phyloP scores from a whole-genome alignment of 805 yeast species.

The Pichia phayaonensis region DNA sequence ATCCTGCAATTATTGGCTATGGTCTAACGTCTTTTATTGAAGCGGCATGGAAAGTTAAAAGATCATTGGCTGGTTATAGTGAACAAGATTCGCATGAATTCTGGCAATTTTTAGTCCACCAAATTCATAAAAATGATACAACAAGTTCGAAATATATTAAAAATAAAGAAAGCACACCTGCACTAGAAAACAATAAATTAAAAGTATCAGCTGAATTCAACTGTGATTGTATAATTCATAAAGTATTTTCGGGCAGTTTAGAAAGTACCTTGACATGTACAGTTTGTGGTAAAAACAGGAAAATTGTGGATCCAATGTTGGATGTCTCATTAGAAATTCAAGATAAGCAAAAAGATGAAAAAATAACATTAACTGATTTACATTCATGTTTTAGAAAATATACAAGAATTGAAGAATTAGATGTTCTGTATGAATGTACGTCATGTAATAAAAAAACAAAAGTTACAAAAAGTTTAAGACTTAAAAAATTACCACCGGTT shows the following conservation, averaged over 20 bases:
- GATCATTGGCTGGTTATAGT: slow-evolving; percentile 85
- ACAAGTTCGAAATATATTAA: slow-evolving; percentile 14
- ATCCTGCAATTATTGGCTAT: slow-evolving; percentile 52
- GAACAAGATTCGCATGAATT: slow-evolving; percentile 99
- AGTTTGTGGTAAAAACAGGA: slow-evolving; percentile 55
- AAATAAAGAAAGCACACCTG: slow-evolving; percentile 16
- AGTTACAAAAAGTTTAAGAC: slow-evolving; percentile 65
- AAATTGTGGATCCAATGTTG: slow-evolving; percentile 79
- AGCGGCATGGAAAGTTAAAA: slow-evolving; percentile 84
- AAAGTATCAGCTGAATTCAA: not conserved
- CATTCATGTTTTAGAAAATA: slow-evolving; percentile 67
- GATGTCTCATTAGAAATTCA: slow-evolving; percentile 78
- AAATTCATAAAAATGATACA: slow-evolving; percentile 54
- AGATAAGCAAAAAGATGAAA: slow-evolving; percentile 24
- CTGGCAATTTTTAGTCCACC: slow-evolving; percentile 85
- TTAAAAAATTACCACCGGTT: slow-evolving; percentile 68
- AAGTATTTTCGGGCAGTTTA: slow-evolving; percentile 74
- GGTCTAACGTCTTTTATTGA: slow-evolving; percentile 75
- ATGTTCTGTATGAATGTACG: slow-evolving; percentile 63
- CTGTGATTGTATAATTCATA: slow-evolving; percentile 78
- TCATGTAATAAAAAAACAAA: slow-evolving; percentile 53
- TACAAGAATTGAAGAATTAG: slow-evolving; percentile 71
- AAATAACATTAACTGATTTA: slow-evolving; percentile 29
- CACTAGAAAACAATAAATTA: too few species aligned
- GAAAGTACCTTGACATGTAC: slow-evolving; percentile 74